These are phyloP conservation scores for Penicillium sp. DNA, from an alignment of 2,329 filamentous ascomycete genomes.

Conservation along the genomic window DNA sequence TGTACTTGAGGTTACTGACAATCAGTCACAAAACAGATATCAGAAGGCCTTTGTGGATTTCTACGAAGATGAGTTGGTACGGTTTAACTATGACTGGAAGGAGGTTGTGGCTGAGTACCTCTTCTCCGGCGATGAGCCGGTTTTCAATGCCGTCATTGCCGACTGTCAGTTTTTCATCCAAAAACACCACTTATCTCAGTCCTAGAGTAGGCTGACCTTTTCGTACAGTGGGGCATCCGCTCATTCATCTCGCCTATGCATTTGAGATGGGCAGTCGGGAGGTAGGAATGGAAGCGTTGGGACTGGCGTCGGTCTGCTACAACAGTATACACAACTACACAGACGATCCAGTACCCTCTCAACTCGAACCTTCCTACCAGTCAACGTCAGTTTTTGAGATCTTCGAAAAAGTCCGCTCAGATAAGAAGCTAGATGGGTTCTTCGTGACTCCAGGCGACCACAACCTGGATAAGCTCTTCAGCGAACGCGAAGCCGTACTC, in stretches of 20 bases:
- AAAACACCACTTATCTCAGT: neutral
- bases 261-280: conserved; percentile 84
- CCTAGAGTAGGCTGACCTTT: conserved; percentile 24
- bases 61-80: conserved; percentile 85
- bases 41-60: conserved; percentile 92
- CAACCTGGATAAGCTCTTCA: conserved; percentile 68
- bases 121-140: conserved; percentile 64
- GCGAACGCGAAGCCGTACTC: conserved; percentile 65
- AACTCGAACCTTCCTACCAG: conserved; percentile 57
- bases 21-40: conserved; percentile 52
- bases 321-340: conserved; percentile 59
- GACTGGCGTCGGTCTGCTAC: conserved; percentile 62
- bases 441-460: conserved; percentile 58
- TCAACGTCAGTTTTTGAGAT: conserved; percentile 67
- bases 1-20: neutral
- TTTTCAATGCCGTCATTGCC: conserved; percentile 76
- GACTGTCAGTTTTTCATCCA: conserved; percentile 60
- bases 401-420: conserved; percentile 65
- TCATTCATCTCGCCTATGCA: conserved; percentile 95
- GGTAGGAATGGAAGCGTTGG: conserved; percentile 83
- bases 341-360: conserved; percentile 70
- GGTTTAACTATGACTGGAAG: conserved; percentile 80
- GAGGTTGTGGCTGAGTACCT: conserved; percentile 72
- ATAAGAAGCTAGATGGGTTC: conserved; percentile 67
- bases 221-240: conserved; percentile 73